These are phyloP conservation scores for Pelargonium fulgidum DNA, from an alignment of 441 rosid genomes.

Conservation along the genomic window DNA sequence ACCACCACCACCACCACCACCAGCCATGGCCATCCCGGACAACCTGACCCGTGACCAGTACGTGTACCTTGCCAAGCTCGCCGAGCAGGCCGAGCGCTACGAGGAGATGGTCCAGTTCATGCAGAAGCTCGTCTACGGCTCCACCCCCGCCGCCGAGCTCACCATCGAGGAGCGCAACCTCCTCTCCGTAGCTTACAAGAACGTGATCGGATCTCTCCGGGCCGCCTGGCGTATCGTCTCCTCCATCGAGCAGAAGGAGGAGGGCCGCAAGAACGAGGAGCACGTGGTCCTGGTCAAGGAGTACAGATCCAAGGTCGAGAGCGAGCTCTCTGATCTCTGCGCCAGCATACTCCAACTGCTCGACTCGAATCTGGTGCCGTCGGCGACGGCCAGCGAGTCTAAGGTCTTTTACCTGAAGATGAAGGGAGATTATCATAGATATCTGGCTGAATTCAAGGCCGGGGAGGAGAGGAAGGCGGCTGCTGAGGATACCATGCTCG, in stretches of 20 bases:
- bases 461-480: conserved; percentile 77
- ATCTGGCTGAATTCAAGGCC: conserved; percentile 73
- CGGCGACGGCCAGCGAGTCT: conserved; percentile 67
- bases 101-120: conserved; percentile 90
- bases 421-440: conserved; percentile 84
- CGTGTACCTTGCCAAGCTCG: conserved; percentile 75
- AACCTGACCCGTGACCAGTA: conserved; percentile 67
- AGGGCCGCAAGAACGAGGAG: conserved; percentile 77
- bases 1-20: too few species aligned
- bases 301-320: conserved; percentile 81
- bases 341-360: conserved; percentile 52
- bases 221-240: conserved; percentile 89
- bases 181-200: conserved; percentile 78
- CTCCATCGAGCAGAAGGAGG: conserved; percentile 73
- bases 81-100: conserved; percentile 81
- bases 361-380: conserved; percentile 69
- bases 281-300: conserved; percentile 78
- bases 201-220: conserved; percentile 89
- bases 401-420: conserved; percentile 85
- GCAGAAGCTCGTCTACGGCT: conserved; percentile 58
- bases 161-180: conserved; percentile 88
- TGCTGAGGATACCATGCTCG: conserved; percentile 77
- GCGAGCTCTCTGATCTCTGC: conserved; percentile 68
- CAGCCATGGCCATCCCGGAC: conserved; percentile 30
- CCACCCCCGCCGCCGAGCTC: conserved; percentile 73